Evolutionary conservation across 257 asterid species (phyloP), one percentile per base, ranked within the genome.

Genomic region (Nicotiana sylvestris): DNA sequence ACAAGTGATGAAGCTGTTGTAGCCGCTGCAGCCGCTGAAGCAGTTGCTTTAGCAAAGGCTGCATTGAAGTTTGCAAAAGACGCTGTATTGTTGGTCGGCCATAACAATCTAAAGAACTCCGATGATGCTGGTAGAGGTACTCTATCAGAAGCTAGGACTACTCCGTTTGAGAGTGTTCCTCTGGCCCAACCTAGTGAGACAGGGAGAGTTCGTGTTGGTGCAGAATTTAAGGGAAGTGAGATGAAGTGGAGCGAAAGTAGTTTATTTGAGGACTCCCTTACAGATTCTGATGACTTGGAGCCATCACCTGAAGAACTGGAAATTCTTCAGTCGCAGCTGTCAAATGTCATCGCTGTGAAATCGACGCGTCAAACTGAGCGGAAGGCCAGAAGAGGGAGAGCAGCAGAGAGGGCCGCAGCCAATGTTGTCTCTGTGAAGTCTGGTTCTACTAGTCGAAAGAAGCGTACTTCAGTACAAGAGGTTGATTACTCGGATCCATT

Each of bases 21-120:
- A 80, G 90, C 92, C 76, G 98, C 97, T 61, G 96, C 98, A 85
- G 98, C 98, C 57, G 91, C 98, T 60, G 98, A 96, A 88, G 98
- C 97, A 53, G 93, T 94, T 82, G 93, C 97, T 68, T 89, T 96
- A 78, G 98, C 99, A 81, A 93, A 91, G 86, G 96, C 93, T 66
- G 98, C 99, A 81, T 86, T 93, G 58, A 89, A 92, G 86, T 91
- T 90, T 81, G 99, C 99, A 46, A 94, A 93, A 87, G 96, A 93
- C 78, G 97, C 95, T 33, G 97, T 94, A 77, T 83, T 88, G 93
- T 90, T 92, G 91, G 87, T 84, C 69, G 60, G 82, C 83, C 76
- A 66, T 58, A 83, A 72, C 56, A 90, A 88, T 74, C 81, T 88
- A 74, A 82, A 81, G 66, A 82, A 85, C 66, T 66, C 87, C 1